A percentile compares a stretch with the other conserved stretches of the same genome.
Evolutionary conservation across 495 filamentous ascomycete species (phyloP).

Genomic region (Echria macrotheca): DNA sequence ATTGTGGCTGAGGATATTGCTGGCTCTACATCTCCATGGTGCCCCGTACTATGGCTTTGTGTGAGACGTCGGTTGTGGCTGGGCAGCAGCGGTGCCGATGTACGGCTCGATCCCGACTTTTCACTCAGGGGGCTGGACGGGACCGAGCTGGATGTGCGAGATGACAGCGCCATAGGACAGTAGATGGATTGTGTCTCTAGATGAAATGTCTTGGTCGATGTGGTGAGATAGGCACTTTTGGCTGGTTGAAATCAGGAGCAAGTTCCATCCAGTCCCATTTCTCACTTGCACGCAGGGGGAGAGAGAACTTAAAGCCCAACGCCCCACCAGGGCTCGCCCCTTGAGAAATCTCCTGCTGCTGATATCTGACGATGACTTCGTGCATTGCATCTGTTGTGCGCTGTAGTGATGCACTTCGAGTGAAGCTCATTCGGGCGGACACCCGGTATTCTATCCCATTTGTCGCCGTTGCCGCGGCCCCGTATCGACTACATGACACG

Average conservation of each 20-base stretch:
- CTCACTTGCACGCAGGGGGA: neutral
- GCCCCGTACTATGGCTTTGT: neutral
- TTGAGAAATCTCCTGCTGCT: neutral
- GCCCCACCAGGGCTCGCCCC: neutral
- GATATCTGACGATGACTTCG: neutral
- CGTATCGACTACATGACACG: neutral
- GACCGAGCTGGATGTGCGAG: constrained; percentile 1
- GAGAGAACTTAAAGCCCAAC: constrained; percentile 1
- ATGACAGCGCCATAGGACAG: constrained; percentile 1
- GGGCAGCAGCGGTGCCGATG: neutral
- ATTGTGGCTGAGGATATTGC: neutral
- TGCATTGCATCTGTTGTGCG: constrained; percentile 4
- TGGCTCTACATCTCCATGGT: neutral
- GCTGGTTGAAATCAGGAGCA: neutral
- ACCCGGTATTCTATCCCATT: constrained; percentile 1
- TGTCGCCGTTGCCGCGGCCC: neutral
- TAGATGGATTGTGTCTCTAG: too few species aligned
- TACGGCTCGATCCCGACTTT: neutral
- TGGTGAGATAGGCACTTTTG: neutral
- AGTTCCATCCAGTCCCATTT: neutral
- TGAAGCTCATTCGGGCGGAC: neutral
- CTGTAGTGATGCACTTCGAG: neutral
- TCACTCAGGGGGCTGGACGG: constrained; percentile 3
- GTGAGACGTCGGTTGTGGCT: constrained; percentile 3
- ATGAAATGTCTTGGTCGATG: neutral